Percentiles rank a stretch among this genome's conserved stretches.
These are phyloP conservation scores for Penicillium soppii DNA, from an alignment of 495 filamentous ascomycete genomes.

Conservation along the genomic window DNA sequence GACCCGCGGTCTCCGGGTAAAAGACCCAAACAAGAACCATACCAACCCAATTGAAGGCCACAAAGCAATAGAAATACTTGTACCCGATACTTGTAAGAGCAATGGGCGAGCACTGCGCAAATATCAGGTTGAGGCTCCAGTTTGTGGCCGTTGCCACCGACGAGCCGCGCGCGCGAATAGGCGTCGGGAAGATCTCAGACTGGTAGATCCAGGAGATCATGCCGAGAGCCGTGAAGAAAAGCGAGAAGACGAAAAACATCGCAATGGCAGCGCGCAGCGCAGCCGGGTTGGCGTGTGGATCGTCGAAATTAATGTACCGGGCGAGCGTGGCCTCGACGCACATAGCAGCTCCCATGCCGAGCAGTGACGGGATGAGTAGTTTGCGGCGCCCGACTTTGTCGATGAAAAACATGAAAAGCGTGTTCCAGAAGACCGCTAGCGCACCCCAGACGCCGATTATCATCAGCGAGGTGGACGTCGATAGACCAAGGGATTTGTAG, in stretches of 20 bases:
- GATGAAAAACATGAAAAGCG: slow-evolving; percentile 50
- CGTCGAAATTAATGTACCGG: slow-evolving; percentile 24
- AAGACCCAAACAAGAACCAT: slow-evolving; percentile 42
- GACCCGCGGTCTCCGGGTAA: slow-evolving; percentile 54
- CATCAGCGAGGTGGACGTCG: slow-evolving; percentile 46
- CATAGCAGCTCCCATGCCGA: slow-evolving; percentile 52
- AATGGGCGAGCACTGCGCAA: slow-evolving; percentile 56
- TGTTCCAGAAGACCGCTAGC: slow-evolving; percentile 50
- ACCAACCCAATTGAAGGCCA: slow-evolving; percentile 50
- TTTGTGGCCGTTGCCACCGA: slow-evolving; percentile 53
- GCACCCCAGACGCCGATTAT: slow-evolving; percentile 54
- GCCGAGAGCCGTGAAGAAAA: slow-evolving; percentile 55
- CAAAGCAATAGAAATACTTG: slow-evolving; percentile 55
- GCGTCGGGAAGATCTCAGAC: slow-evolving; percentile 58
- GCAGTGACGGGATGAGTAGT: slow-evolving; percentile 51
- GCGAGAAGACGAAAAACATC: slow-evolving; percentile 57
- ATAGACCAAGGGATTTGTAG: slow-evolving; percentile 48
- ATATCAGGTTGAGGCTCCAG: slow-evolving; percentile 54
- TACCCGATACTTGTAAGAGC: slow-evolving; percentile 46
- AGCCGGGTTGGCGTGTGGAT: slow-evolving; percentile 27
- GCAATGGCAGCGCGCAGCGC: slow-evolving; percentile 54
- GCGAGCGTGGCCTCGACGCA: slow-evolving; percentile 49
- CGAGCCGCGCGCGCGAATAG: slow-evolving; percentile 53
- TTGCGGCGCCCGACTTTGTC: slow-evolving; percentile 53
- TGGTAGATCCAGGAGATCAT: slow-evolving; percentile 57